Base-by-base conservation (phyloP, 441 rosid genomes). In the Flueggea neowawraea region DNA sequence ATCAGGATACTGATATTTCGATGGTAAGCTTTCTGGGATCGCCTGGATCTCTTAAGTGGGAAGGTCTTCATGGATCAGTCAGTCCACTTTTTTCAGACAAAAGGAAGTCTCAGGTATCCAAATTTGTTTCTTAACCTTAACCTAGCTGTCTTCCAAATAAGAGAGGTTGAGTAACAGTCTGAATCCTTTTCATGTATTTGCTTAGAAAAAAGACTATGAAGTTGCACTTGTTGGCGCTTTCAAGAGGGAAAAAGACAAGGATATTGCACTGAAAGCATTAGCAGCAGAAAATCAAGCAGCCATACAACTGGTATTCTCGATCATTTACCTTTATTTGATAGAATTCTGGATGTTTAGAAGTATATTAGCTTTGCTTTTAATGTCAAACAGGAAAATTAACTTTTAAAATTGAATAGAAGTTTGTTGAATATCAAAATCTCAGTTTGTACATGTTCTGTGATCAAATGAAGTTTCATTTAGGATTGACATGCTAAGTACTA, bases 161-260 rank as follows among this genome's bases (percentile, higher is more conserved):
- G 47, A 64, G 54, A 31, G 62, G 10, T 62, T 56, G 57, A 55
- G 52, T 59, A 50, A 52, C 13, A 58, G 5, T 67, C 58, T 59
- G 31, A 52, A 43, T 58, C 12, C 17, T 73, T 11, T 69, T 12
- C 39, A 63, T 57, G 50, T 16, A 8, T 57, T 52, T 50, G 62
- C 65, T 68, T 82, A 94, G 99, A 86, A 78, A 66, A 85, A 80
- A 80, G 99, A 95, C 68, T 85, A 77, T 67, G 99, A 95, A 60
- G 79, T 75, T 61, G 92, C 90, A 57, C 92, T 90, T 60, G 74
- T 86, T 69, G 98, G 98, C 69, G 99, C 97, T 51, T 82, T 90
- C 63, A 83, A 66, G 77, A 84, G 97, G 80, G 98, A 85, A 75
- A 90, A 84, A 58, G 98, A 92, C 58, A 90, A 87, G 74, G 97